Evolutionary conservation across 2,329 filamentous ascomycete species (phyloP).

Genomic region (Mycogone perniciosa): DNA sequence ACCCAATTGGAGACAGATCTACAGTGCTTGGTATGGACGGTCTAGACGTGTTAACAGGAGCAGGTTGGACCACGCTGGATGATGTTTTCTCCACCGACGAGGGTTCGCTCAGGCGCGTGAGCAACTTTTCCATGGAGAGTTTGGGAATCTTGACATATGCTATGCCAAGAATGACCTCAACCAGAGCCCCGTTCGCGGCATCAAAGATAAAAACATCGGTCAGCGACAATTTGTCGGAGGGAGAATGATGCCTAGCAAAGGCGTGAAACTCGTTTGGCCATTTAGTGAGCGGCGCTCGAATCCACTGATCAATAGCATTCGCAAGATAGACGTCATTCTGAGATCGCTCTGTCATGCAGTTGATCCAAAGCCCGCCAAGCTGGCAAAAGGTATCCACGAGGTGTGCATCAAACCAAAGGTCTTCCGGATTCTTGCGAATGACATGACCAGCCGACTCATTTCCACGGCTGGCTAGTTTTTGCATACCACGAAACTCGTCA

Average conservation of each 20-base stretch:
- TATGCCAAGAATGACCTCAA: constrained; percentile 12
- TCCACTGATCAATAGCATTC: constrained; percentile 25
- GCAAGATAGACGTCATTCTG: constrained; percentile 28
- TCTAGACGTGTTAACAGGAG: background rate
- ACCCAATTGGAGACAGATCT: background rate
- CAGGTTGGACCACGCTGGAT: background rate
- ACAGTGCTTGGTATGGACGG: background rate
- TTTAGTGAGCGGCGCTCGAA: constrained; percentile 23
- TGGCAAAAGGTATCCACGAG: constrained; percentile 30
- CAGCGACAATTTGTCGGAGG: background rate
- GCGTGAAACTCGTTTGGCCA: constrained; percentile 3
- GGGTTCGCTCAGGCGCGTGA: background rate
- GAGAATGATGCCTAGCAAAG: constrained; percentile 1
- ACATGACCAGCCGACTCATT: constrained; percentile 26
- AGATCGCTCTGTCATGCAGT: constrained; percentile 26
- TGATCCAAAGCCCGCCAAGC: constrained; percentile 31
- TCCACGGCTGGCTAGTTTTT: constrained; percentile 22
- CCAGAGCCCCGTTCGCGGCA: background rate
- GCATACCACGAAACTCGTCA: constrained; percentile 20
- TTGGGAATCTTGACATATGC: constrained; percentile 10
- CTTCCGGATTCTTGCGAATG: constrained; percentile 13
- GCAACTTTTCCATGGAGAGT: constrained; percentile 6
- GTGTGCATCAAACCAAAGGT: constrained; percentile 22
- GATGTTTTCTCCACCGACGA: background rate
- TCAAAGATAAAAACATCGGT: constrained; percentile 13